Evolutionary conservation across 805 yeast species (phyloP), one percentile per base, ranked within the genome.

Genomic region (Candida gorgasii): DNA sequence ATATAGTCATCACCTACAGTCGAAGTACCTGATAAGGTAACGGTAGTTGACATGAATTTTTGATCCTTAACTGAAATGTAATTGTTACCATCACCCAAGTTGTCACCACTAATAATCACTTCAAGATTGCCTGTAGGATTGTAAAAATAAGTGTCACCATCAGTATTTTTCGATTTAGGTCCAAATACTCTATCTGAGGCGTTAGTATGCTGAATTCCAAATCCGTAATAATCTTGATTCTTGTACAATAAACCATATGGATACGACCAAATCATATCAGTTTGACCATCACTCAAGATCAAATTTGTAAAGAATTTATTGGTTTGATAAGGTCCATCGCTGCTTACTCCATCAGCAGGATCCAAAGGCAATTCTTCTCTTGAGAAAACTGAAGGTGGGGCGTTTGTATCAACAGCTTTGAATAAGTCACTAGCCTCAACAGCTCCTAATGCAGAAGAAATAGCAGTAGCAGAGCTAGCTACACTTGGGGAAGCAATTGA

Each of bases 251-350:
- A 58, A 2, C 78, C 72, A 56, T 84, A 86, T 15, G 95, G 95
- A 52, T 79, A 81, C 8, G 84, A 72, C 65, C 76, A 85, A 4
- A 75, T 76, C 38, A 80, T 74, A 39, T 71, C 67, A 17, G 69
- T 63, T 60, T 81, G 88, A 34, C 37, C 37, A 22, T 34, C 37
- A 34, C 28, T 22, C 5, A 34, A 15, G 49, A 82, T 63, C 54
- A 85, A 55, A 58, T 87, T 86, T 27, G 79, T 76, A 62, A 77
- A 85, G 61, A 86, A 87, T 63, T 85, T 86, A 69, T 87, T 86
- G 17, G 95, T 88, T 54, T 82, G 80, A 46, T 76, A 71, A 9
- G 73, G 75, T 4, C 46, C 49, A 27, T 77, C 77, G 3, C 51
- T 51, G 14, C 46, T 50, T 26, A 78, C 80, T 24, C 78, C 78